phyloP scores from a whole-genome alignment of 2,329 filamentous ascomycete species.

The Cercospora sojina region DNA sequence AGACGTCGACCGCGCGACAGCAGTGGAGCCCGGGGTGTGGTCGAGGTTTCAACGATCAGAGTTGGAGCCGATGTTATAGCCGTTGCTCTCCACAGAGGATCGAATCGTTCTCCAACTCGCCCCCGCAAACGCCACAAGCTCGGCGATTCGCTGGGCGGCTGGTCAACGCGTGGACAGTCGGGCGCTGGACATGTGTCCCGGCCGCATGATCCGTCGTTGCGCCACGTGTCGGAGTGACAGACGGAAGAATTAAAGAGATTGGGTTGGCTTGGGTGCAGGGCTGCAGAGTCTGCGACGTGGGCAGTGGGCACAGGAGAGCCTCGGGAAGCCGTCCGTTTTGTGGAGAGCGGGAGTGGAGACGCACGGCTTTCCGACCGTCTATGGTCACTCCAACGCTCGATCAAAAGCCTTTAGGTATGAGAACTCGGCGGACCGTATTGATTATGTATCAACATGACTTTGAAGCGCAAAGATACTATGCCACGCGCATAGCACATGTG shows the following conservation, averaged over 20 bases:
- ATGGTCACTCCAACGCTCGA: background rate
- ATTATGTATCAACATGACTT: background rate
- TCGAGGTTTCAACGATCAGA: constrained; percentile 12
- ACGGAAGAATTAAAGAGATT: background rate
- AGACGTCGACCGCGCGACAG: background rate
- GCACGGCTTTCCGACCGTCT: background rate
- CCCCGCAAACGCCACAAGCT: constrained; percentile 8
- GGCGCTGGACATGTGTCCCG: background rate
- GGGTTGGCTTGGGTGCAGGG: background rate
- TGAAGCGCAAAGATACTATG: background rate
- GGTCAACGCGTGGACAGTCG: background rate
- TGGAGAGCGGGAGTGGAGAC: background rate
- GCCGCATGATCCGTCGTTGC: background rate
- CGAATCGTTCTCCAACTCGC: constrained; percentile 3
- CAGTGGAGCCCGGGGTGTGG: constrained; percentile 17
- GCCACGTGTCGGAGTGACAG: background rate
- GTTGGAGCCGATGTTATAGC: constrained; percentile 16
- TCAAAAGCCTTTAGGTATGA: background rate
- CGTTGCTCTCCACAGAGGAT: constrained; percentile 4
- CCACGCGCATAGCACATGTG: background rate
- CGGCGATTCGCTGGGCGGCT: background rate
- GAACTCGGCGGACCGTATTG: background rate
- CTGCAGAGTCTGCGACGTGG: background rate
- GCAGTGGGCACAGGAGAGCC: background rate
- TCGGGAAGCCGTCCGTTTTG: background rate